Percentiles rank a stretch among this genome's conserved stretches.
Evolutionary conservation across 2,329 filamentous ascomycete species (phyloP).

Genomic region (Aspergillus proliferans): DNA sequence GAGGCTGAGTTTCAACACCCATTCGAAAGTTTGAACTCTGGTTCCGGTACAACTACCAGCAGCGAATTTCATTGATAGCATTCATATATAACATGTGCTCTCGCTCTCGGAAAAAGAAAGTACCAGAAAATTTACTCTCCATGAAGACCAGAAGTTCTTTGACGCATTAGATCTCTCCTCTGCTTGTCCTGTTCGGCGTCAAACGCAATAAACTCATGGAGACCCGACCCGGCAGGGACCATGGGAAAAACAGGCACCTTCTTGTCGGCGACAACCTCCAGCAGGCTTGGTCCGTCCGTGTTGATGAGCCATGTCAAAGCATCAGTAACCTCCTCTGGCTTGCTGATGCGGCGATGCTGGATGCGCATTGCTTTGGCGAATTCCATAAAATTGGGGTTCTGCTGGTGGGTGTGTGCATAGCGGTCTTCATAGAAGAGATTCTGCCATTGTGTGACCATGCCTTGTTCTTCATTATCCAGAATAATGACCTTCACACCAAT

Average conservation of each 20-base stretch:
- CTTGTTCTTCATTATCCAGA: conserved; percentile 87
- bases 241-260: conserved; percentile 22
- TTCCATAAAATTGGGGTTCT: conserved; percentile 82
- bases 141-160: background rate
- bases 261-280: conserved; percentile 76
- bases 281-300: conserved; percentile 70
- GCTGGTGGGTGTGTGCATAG: conserved; percentile 75
- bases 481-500: conserved; percentile 86
- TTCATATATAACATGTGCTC: background rate
- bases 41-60: background rate
- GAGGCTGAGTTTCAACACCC: too few species aligned
- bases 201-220: background rate
- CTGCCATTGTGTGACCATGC: conserved; percentile 93
- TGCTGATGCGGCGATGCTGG: conserved; percentile 56
- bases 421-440: conserved; percentile 85
- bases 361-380: conserved; percentile 48
- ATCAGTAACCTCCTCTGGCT: conserved; percentile 65
- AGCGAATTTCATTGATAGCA: background rate
- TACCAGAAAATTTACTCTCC: background rate
- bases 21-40: background rate
- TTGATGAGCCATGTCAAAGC: conserved; percentile 74
- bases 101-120: background rate
- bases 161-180: background rate
- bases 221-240: background rate
- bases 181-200: background rate